These are phyloP conservation scores for Hippophae rhamnoides DNA, from an alignment of 306 rosid species.

Conservation along the genomic window DNA sequence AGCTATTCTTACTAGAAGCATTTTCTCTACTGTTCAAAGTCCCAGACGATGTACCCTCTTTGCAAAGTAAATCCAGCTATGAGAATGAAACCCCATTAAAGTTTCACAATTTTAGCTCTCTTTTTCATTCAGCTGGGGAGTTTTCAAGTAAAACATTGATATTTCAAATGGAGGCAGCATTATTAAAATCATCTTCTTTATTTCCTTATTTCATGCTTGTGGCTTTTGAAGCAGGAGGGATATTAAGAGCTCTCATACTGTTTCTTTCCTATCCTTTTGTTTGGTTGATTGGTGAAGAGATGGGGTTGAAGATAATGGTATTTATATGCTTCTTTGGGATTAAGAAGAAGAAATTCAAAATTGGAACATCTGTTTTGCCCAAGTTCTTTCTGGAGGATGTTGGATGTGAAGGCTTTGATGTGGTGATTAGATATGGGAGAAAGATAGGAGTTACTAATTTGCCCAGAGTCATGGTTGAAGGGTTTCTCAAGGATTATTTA, in stretches of 20 bases:
- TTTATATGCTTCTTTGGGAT: slow-evolving; percentile 53
- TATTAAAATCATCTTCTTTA: slow-evolving; percentile 35
- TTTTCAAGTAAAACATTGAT: slow-evolving; percentile 16
- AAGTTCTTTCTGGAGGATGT: slow-evolving; percentile 54
- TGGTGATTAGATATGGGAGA: slow-evolving; percentile 35
- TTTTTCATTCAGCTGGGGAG: slow-evolving; percentile 7
- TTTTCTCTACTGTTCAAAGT: slow-evolving; percentile 7
- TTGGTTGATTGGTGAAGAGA: slow-evolving; percentile 39
- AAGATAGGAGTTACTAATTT: slow-evolving; percentile 41
- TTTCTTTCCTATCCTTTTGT: slow-evolving; percentile 48
- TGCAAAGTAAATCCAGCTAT: slow-evolving; percentile 6
- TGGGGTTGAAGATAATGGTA: slow-evolving; percentile 43
- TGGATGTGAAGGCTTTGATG: slow-evolving; percentile 47
- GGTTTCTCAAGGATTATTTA: slow-evolving; percentile 43
- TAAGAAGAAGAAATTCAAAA: slow-evolving; percentile 27
- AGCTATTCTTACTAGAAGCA: not conserved
- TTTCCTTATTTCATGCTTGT: slow-evolving; percentile 74
- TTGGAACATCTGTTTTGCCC: slow-evolving; percentile 54
- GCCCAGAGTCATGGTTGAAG: slow-evolving; percentile 61
- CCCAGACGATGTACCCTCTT: slow-evolving; percentile 5
- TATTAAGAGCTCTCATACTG: slow-evolving; percentile 37
- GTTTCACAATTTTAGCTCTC: slow-evolving; percentile 16
- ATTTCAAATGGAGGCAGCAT: slow-evolving; percentile 44
- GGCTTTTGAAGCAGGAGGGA: slow-evolving; percentile 67
- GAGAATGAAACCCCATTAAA: not conserved